Base-by-base conservation (phyloP, 1,139 yeast genomes). In the Geotrichum europaeum region DNA sequence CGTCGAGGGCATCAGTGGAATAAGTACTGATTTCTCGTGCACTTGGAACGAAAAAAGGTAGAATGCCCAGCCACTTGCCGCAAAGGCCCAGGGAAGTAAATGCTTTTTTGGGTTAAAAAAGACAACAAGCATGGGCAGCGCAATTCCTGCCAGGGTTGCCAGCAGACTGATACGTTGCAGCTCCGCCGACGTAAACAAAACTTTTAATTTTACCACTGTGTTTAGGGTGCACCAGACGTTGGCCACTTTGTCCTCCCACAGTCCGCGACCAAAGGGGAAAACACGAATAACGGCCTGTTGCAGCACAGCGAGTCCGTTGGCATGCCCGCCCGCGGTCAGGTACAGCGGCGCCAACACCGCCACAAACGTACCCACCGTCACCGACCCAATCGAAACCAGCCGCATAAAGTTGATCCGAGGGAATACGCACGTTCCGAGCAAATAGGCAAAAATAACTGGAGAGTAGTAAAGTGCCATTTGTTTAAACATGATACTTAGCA, bases 181-280 rank as follows among this genome's bases (percentile, higher is more conserved):
- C 68, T 87, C 82, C 2, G 78, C 74, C n/a, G 79, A 77, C 1
- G 83, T 74, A 66, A 88, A 86, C 0, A 80, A 63, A 2, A 75
- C 70, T 65, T 83, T 84, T 69, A 90, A 86, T 71, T 94, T 94
- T 70, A 92, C 72, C 13, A 90, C 66, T 0, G 88, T 78, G 72
- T 94, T 94, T 1, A 91, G 78, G 10, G 96, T 86, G 73, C 99
- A 92, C 99, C 99, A 94, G 68, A 94, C 86, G 70, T 92, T 94
- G 56, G 97, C 97, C 15, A 95, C 99, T 73, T 94, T 94, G 72
- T 94, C 99, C 73, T 94, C 99, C 79, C 95, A 94, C n/a, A 95
- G 79, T 0, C 99, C 99, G 70, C 99, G 81, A 55, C 84, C 83
- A 69, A 94, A 92, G 1, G 99, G 99, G 73, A 94, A 94, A 36